Evolutionary conservation across 129 eudicot genomes (phyloP).

Genomic region (Pittosporum tobira): DNA sequence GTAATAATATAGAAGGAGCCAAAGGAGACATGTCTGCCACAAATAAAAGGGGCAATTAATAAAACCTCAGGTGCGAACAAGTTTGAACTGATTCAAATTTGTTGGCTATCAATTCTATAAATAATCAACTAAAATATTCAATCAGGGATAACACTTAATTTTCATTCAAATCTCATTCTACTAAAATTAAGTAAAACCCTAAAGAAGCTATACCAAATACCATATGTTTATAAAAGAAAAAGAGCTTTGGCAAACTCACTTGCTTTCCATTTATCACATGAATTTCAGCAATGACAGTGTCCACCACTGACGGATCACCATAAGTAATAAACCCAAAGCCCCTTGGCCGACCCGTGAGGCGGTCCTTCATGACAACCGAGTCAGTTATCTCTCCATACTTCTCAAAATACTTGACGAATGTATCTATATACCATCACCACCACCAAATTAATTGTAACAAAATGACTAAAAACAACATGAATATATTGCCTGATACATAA

Average conservation of each 20-base stretch:
- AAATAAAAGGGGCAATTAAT: too few species aligned
- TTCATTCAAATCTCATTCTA: too few species aligned
- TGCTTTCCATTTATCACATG: conserved; percentile 81
- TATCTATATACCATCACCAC: conserved; percentile 28
- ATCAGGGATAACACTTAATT: too few species aligned
- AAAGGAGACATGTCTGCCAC: too few species aligned
- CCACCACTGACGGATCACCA: conserved; percentile 85
- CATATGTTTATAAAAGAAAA: background rate
- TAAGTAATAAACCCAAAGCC: conserved; percentile 93
- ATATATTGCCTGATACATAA: background rate
- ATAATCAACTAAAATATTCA: too few species aligned
- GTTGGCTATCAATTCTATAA: too few species aligned
- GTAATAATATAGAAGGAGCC: too few species aligned
- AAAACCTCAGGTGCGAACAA: too few species aligned
- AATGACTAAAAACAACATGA: background rate
- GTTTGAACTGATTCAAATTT: too few species aligned
- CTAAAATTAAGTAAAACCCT: background rate
- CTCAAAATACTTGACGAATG: conserved; percentile 74
- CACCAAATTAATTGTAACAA: background rate
- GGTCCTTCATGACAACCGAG: conserved; percentile 89
- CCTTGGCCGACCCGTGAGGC: conserved; percentile 72
- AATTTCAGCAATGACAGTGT: conserved; percentile 67
- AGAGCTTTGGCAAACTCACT: conserved; percentile 22
- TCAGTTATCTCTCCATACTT: conserved; percentile 89
- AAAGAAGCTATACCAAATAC: background rate